phyloP scores from a whole-genome alignment of 208 protist genomes.

The Acanthamoeba culbertsoni region DNA sequence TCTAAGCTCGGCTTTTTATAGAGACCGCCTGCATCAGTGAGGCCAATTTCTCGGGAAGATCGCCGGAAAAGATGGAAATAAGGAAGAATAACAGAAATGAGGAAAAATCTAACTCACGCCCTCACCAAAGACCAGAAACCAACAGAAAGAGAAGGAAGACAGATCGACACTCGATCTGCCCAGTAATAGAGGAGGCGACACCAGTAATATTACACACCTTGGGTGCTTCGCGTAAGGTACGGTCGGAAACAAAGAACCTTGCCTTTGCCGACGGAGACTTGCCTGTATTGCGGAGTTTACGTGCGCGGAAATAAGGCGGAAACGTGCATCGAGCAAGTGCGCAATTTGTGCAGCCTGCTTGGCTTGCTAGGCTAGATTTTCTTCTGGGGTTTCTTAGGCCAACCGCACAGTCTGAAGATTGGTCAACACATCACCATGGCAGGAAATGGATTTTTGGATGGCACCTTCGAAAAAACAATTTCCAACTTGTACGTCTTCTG shows the following conservation, averaged over 20 bases:
- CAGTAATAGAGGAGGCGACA: background rate
- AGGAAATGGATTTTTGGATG: background rate
- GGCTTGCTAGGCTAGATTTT: background rate
- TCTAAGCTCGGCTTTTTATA: background rate
- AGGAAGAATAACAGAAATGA: constrained; percentile 8
- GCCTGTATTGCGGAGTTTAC: background rate
- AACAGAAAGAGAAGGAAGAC: background rate
- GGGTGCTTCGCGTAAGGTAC: background rate
- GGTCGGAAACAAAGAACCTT: background rate
- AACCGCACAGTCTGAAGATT: background rate
- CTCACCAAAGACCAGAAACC: background rate
- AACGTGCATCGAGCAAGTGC: background rate
- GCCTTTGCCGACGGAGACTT: background rate
- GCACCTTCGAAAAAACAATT: background rate
- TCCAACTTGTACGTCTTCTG: background rate
- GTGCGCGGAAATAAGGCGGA: background rate
- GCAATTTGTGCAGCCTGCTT: background rate
- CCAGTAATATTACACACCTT: background rate
- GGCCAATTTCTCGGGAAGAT: background rate
- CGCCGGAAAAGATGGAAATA: background rate
- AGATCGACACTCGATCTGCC: background rate
- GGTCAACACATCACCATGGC: background rate
- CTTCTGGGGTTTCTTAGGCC: background rate
- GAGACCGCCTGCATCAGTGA: no score
- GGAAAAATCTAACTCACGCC: background rate